A percentile compares a stretch with the other conserved stretches of the same genome.
Evolutionary conservation across 2,329 filamentous ascomycete genomes (phyloP).

Genomic region (Huntiella savannae): DNA sequence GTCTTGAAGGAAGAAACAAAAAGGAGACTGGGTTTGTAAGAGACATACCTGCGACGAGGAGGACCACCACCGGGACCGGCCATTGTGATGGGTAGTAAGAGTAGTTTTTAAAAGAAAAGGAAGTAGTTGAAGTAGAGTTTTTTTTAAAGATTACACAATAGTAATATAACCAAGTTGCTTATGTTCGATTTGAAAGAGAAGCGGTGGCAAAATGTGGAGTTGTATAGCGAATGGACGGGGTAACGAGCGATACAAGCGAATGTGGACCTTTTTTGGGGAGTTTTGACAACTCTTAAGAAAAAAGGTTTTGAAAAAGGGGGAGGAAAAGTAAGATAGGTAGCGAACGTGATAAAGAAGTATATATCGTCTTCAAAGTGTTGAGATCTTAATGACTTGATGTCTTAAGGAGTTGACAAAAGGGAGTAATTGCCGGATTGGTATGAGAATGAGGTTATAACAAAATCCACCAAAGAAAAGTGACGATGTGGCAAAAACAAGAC

Average conservation of each 20-base stretch:
- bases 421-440: no score
- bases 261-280: neutral
- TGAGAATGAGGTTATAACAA: no score
- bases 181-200: neutral
- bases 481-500: no score
- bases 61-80: conserved; percentile 88
- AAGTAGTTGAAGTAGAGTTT: neutral
- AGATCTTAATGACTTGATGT: no score
- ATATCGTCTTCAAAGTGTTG: no score
- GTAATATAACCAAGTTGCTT: conserved; percentile 1
- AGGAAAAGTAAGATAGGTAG: neutral
- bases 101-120: neutral
- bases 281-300: neutral
- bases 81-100: conserved; percentile 33
- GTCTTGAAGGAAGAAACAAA: no score
- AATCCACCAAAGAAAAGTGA: no score
- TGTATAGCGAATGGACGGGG: neutral
- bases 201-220: neutral
- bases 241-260: conserved; percentile 1
- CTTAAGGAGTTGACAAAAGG: neutral
- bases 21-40: neutral
- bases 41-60: conserved; percentile 45
- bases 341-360: neutral
- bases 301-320: neutral
- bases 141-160: neutral